Evolutionary conservation across 2,329 filamentous ascomycete species (phyloP), one percentile per base, ranked within the genome.

Genomic region (Penicillium concentricum): DNA sequence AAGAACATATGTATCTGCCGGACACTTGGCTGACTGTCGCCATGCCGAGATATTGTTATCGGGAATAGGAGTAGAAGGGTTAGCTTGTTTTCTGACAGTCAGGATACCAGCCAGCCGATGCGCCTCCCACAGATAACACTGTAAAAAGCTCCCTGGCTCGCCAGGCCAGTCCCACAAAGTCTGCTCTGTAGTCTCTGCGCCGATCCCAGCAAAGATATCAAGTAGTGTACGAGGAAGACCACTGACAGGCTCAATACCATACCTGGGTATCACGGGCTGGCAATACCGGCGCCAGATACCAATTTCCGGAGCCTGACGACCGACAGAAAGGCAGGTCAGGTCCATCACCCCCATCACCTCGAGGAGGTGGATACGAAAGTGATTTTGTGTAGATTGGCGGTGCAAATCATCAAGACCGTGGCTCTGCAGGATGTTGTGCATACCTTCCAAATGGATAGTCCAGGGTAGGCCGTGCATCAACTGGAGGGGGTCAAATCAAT

Each of bases 341-440:
- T 72, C 69, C 67, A 72, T 69, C 1, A 71, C 59, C 0, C 70
- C 69, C 69, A 72, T 69, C 4, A 70, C 70, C 38, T 72, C 69
- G 2, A 70, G 54, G 1, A 70, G 53, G 18, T 71, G 68, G 0
- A 54, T 57, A 0, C 66, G 65, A 18, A 71, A 68, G 6, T 54
- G 20, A 13, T 49, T 53, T 26, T 37, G 51, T 3, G 51, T 49
- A 13, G 37, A 12, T 24, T 51, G 41, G 7, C 24, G 24, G 16
- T 48, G 54, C 2, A 22, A 22, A 26, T 53, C 35, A 20, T 50
- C 51, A 2, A 64, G 35, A 8, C 54, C 63, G 5, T 63, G 57
- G 24, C 54, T 60, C 48, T 66, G 62, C 3, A 72, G 55, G 15
- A 72, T 67, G n/a, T 59, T 66, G 54, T 72, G 61, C 63, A 72